Percentiles rank a stretch among this genome's conserved stretches.
phyloP scores from a whole-genome alignment of 2,329 filamentous ascomycete genomes.

The Didymella pomorum region DNA sequence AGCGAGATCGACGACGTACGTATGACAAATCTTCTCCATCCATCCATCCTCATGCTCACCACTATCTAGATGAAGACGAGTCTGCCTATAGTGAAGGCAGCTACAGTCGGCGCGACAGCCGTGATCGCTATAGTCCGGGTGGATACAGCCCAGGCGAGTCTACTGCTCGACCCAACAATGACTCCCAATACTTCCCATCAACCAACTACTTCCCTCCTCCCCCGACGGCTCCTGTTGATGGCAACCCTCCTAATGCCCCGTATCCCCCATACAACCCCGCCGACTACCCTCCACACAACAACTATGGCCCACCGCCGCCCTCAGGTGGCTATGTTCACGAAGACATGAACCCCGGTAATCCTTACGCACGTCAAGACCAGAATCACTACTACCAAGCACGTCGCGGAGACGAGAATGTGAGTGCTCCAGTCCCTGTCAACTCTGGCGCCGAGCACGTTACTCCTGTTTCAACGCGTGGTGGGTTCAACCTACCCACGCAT shows the following conservation, averaged over 20 bases:
- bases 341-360: conserved; percentile 41
- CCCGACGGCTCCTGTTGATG: conserved; percentile 44
- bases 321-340: conserved; percentile 38
- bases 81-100: conserved; percentile 46
- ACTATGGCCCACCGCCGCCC: conserved; percentile 39
- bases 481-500: conserved; percentile 26
- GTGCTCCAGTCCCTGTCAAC: conserved; percentile 51
- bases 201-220: conserved; percentile 61
- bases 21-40: conserved; percentile 21
- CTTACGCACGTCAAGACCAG: conserved; percentile 37
- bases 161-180: conserved; percentile 40
- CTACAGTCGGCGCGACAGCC: conserved; percentile 33
- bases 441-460: conserved; percentile 28
- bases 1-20: conserved; percentile 61
- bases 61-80: conserved; percentile 44
- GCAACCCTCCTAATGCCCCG: conserved; percentile 35
- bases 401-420: conserved; percentile 59
- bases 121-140: conserved; percentile 25
- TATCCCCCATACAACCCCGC: conserved; percentile 53
- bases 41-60: conserved; percentile 28
- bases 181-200: conserved; percentile 54
- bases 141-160: conserved; percentile 44
- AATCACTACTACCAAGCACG: conserved; percentile 47
- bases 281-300: conserved; percentile 51
- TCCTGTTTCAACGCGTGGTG: conserved; percentile 27